Evolutionary conservation across 768 basidiomycete genomes (phyloP).

Genomic region (Kondoa malvinella): DNA sequence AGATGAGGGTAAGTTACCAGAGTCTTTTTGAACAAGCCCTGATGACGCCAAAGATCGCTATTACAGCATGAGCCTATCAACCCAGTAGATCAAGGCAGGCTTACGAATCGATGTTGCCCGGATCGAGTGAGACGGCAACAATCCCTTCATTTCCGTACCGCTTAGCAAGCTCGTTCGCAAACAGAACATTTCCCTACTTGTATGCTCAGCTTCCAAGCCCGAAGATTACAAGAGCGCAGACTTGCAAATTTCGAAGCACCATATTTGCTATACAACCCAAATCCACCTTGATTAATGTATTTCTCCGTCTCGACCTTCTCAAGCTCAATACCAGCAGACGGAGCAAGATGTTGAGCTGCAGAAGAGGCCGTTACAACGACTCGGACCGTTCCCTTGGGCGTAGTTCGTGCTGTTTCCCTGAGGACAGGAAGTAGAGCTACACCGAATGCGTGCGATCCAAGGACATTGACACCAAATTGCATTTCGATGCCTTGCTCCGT

Average conservation of each 20-base stretch:
- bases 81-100: neutral
- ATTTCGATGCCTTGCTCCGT: slow-evolving; percentile 14
- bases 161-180: slow-evolving; percentile 17
- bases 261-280: neutral
- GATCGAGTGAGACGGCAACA: slow-evolving; percentile 15
- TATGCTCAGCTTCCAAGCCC: slow-evolving; percentile 10
- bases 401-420: neutral
- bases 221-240: neutral
- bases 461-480: slow-evolving; percentile 16
- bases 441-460: slow-evolving; percentile 17
- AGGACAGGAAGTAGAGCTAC: slow-evolving; percentile 15
- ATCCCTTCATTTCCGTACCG: slow-evolving; percentile 11
- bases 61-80: neutral
- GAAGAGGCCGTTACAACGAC: neutral
- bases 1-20: neutral
- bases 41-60: neutral
- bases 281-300: neutral
- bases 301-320: neutral
- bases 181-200: slow-evolving; percentile 20
- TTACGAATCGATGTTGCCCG: slow-evolving; percentile 10
- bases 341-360: neutral
- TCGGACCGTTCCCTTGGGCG: neutral
- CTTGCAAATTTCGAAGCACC: slow-evolving; percentile 11
- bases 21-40: neutral
- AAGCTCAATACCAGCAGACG: neutral